Conservation (phyloP, 768 basidiomycete species). For the Dendrothele bispora region DNA sequence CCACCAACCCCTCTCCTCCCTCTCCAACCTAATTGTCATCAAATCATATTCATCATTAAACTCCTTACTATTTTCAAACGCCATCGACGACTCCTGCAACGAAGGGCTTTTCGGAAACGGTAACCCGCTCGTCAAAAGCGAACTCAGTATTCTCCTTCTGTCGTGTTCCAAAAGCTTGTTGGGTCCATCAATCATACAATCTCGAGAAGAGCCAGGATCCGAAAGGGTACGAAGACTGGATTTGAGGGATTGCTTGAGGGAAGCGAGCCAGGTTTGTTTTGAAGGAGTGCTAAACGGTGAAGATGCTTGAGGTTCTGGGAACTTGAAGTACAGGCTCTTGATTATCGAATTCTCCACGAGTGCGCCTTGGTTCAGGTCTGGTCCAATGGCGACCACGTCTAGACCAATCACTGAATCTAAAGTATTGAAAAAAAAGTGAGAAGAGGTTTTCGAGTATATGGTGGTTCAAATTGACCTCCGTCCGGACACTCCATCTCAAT, state of each 20-base stretch:
- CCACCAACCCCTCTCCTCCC: conserved; percentile 79
- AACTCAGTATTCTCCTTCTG: conserved; percentile 32
- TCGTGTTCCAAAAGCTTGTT: conserved; percentile 27
- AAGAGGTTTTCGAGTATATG: conserved; percentile 10
- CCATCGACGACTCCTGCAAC: conserved; percentile 52
- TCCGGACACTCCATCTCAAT: conserved; percentile 28
- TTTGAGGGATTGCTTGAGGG: conserved; percentile 52
- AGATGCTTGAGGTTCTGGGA: conserved; percentile 12
- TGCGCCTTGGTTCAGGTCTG: conserved; percentile 37
- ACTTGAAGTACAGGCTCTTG: conserved; percentile 33
- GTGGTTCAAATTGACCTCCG: conserved; percentile 5
- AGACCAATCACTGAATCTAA: conserved; percentile 38
- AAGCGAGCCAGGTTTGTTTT: conserved; percentile 42
- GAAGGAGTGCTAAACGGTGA: conserved; percentile 8
- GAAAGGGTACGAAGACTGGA: conserved; percentile 43
- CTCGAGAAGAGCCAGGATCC: conserved; percentile 20
- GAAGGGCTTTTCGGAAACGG: conserved; percentile 79
- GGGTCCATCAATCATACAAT: conserved; percentile 14
- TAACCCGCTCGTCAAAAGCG: conserved; percentile 40
- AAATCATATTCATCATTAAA: conserved; percentile 13
- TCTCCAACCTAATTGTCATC: conserved; percentile 37
- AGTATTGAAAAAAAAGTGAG: not conserved
- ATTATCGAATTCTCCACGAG: conserved; percentile 31
- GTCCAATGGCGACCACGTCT: conserved; percentile 50
- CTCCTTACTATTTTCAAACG: conserved; percentile 26